Evolutionary conservation across 805 yeast genomes (phyloP).

Genomic region (Priceomyces haplophilus): DNA sequence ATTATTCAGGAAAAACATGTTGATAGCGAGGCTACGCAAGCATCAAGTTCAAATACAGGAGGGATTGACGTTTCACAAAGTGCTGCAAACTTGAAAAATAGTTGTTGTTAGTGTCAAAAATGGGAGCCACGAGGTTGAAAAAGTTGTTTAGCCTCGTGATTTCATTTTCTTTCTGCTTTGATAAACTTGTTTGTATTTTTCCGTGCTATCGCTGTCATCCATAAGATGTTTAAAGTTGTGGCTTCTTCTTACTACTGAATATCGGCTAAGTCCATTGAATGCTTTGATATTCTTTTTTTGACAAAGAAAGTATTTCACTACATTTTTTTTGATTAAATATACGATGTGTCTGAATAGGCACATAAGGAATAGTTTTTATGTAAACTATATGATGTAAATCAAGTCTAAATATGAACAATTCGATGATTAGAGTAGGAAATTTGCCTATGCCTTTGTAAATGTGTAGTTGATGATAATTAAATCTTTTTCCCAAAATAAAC

Average conservation of each 20-base stretch:
- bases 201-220: conserved; percentile 1
- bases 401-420: neutral
- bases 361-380: neutral
- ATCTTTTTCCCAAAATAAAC: conserved; percentile 68
- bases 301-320: neutral
- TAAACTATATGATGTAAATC: conserved; percentile 1
- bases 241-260: neutral
- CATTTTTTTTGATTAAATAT: neutral
- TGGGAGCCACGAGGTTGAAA: too few relatives aligned
- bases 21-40: conserved; percentile 30
- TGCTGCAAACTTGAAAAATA: conserved; percentile 24
- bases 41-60: conserved; percentile 21
- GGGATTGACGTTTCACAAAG: conserved; percentile 42
- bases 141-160: neutral
- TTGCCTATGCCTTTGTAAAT: neutral
- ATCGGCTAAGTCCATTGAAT: too few relatives aligned
- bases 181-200: conserved; percentile 3
- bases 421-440: too few relatives aligned
- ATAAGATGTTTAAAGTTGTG: neutral
- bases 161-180: conserved; percentile 1
- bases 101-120: conserved; percentile 33
- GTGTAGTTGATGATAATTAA: conserved; percentile 19
- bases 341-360: neutral
- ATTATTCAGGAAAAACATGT: conserved; percentile 78
- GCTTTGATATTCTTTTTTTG: neutral